Evolutionary conservation across 164 flowering plant genomes (phyloP).

Genomic region (Umbellularia californica): DNA sequence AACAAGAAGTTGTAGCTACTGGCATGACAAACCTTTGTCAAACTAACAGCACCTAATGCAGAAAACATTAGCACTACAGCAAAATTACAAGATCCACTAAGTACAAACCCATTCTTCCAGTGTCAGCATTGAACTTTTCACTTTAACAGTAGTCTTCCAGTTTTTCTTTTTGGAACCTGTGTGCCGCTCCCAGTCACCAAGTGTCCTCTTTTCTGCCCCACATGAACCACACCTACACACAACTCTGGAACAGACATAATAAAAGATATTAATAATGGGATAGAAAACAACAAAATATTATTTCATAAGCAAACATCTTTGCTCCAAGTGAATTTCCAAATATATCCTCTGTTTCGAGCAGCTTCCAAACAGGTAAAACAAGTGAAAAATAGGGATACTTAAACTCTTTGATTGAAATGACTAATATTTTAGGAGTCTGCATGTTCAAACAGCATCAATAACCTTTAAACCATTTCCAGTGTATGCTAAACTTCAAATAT

Average conservation of each 20-base stretch:
- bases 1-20: too few relatives aligned
- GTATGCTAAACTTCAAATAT: too few relatives aligned
- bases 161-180: conserved; percentile 83
- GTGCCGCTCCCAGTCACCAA: conserved; percentile 92
- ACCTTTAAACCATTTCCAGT: too few relatives aligned
- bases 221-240: conserved; percentile 85
- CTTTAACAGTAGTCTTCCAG: conserved; percentile 77
- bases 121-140: conserved; percentile 75
- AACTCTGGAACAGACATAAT: conserved; percentile 48
- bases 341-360: not conserved
- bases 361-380: not conserved
- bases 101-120: conserved; percentile 93
- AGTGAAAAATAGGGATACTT: not conserved
- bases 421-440: not conserved
- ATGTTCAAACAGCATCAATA: not conserved
- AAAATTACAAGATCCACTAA: conserved; percentile 13
- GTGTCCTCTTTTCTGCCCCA: conserved; percentile 68
- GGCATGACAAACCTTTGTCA: too few relatives aligned
- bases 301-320: not conserved
- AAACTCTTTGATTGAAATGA: not conserved
- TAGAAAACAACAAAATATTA: not conserved
- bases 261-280: not conserved
- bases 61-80: not conserved
- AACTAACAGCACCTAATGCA: not conserved
- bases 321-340: not conserved